phyloP scores from a whole-genome alignment of 106 monocot species.

The Apostasia ramifera region DNA sequence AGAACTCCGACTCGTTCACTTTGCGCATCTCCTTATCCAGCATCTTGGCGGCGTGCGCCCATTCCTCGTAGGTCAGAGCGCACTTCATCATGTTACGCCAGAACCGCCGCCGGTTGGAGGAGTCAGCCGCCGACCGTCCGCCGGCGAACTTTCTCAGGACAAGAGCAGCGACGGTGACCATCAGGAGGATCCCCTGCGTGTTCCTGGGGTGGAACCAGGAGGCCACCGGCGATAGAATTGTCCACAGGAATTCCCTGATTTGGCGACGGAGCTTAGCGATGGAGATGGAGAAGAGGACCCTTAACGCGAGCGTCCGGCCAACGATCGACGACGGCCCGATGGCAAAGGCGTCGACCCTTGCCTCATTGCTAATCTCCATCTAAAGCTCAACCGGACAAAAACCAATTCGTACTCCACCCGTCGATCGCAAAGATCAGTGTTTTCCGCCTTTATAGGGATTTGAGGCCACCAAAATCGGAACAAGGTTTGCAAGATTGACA shows the following conservation, averaged over 20 bases:
- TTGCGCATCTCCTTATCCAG: conserved; percentile 48
- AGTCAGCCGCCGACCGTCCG: conserved; percentile 41
- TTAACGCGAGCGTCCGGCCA: conserved; percentile 52
- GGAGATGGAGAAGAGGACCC: conserved; percentile 43
- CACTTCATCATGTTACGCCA: conserved; percentile 65
- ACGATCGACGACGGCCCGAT: conserved; percentile 64
- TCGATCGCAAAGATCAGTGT: no score
- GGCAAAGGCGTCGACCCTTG: conserved; percentile 32
- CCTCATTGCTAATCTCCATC: conserved; percentile 60
- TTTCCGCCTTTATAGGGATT: no score
- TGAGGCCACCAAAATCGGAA: no score
- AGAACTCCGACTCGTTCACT: conserved; percentile 48
- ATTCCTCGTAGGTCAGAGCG: conserved; percentile 66
- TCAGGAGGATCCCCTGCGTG: conserved; percentile 57
- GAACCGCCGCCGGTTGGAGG: conserved; percentile 47
- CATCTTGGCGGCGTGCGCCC: conserved; percentile 76
- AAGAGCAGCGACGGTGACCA: conserved; percentile 40
- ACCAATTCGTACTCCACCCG: background rate
- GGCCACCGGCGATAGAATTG: conserved; percentile 13
- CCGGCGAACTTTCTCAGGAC: conserved; percentile 37
- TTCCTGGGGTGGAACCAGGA: conserved; percentile 68
- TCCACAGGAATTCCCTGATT: background rate
- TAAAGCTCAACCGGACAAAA: conserved; percentile 42
- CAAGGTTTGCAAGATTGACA: no score
- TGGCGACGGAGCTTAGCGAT: conserved; percentile 24